phyloP scores from a whole-genome alignment of 225 moss, liverwort and hornwort genomes.

The Physcomitrium patens region DNA sequence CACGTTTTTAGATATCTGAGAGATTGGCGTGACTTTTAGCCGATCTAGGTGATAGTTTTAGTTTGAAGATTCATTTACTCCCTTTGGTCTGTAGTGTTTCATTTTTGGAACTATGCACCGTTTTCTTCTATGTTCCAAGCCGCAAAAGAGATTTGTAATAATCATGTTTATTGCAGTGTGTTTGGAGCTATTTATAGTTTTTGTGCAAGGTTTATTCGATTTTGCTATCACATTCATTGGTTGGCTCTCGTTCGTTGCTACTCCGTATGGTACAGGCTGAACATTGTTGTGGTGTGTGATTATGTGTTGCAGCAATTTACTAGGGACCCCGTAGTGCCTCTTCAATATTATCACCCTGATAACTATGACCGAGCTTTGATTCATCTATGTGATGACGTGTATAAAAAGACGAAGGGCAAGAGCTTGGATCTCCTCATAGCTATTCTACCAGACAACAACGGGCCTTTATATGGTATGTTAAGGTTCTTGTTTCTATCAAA shows the following conservation, averaged over 20 bases:
- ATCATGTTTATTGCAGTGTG: too few species aligned
- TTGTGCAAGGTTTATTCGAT: neutral
- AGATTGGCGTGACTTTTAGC: too few species aligned
- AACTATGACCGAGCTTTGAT: conserved; percentile 72
- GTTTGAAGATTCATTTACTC: neutral
- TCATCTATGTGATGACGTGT: conserved; percentile 72
- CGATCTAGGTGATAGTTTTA: neutral
- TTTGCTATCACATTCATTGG: neutral
- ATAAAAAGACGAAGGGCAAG: conserved; percentile 59
- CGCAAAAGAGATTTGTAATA: accelerated
- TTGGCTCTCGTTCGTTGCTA: accelerated
- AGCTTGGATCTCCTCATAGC: conserved; percentile 81
- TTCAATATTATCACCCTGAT: conserved; percentile 69
- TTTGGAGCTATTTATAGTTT: too few species aligned
- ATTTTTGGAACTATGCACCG: too few species aligned
- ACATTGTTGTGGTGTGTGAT: neutral
- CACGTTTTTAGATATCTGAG: neutral
- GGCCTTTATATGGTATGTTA: conserved; percentile 72
- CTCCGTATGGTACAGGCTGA: accelerated
- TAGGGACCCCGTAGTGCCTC: conserved; percentile 72
- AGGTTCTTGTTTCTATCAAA: neutral
- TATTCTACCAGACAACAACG: conserved; percentile 92
- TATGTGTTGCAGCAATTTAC: conserved; percentile 63
- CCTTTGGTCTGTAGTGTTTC: too few species aligned
- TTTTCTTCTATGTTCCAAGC: neutral